Conservation (phyloP, 495 filamentous ascomycete species). For the Thermochaetoides thermophila region DNA sequence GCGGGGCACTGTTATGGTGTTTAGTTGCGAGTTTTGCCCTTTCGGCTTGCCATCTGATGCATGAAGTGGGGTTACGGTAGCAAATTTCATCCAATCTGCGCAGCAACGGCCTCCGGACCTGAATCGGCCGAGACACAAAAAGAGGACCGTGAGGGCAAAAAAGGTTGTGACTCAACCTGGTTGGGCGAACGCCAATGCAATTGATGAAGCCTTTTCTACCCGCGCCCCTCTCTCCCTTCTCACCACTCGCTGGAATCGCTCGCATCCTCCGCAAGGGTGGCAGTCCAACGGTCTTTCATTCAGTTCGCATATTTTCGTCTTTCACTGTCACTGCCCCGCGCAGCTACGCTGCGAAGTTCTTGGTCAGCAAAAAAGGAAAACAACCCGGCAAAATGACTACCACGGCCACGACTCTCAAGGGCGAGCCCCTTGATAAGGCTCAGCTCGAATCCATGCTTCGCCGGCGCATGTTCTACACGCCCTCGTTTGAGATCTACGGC, state of each 20-base stretch:
- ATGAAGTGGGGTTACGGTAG: background rate
- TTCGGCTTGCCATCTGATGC: background rate
- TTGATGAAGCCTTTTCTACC: constrained; percentile 14
- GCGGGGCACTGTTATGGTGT: constrained; percentile 12
- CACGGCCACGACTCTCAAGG: constrained; percentile 61
- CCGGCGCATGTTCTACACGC: constrained; percentile 85
- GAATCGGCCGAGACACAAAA: constrained; percentile 7
- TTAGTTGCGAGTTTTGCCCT: constrained; percentile 10
- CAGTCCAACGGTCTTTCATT: constrained; percentile 8
- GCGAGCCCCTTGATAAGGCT: constrained; percentile 70
- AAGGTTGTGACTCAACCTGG: constrained; percentile 17
- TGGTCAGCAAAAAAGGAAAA: constrained; percentile 25
- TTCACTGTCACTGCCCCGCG: constrained; percentile 12
- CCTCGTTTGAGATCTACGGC: constrained; percentile 86
- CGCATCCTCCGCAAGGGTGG: constrained; percentile 8
- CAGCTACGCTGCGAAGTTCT: constrained; percentile 2
- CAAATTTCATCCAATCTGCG: constrained; percentile 2
- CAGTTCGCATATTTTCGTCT: constrained; percentile 2
- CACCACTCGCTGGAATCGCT: constrained; percentile 14
- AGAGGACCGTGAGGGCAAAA: constrained; percentile 5
- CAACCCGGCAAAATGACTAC: constrained; percentile 30
- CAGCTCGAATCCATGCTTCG: constrained; percentile 71
- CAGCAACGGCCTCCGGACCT: constrained; percentile 5
- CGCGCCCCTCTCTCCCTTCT: constrained; percentile 7
- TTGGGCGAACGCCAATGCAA: constrained; percentile 8